Evolutionary conservation across 352 stramenopile species (phyloP), one percentile per base, ranked within the genome.

Genomic region (Phytopythium montanum): DNA sequence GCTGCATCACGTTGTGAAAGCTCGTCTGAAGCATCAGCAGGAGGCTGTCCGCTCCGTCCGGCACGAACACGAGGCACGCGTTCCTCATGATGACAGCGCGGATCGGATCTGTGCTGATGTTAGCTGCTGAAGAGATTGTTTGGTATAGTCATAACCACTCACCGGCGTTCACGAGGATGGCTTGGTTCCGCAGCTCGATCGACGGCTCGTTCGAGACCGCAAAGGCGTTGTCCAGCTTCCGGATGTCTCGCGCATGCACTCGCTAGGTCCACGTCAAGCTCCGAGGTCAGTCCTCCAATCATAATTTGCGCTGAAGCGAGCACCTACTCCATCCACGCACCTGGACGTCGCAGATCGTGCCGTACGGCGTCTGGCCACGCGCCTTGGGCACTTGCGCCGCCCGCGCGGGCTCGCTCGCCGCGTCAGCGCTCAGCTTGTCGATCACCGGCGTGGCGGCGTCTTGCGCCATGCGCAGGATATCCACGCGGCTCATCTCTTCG

Each of bases 211-310:
- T 88, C 7, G 75, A 83, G n/a, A 81, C 68, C 0, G 74, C 75
- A 59, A 90, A 92, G 0, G 73, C 69, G 31, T 82, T 74, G 56
- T 92, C 82, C 29, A 92, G 73, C 59, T 86, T 86, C 10, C 82
- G 77, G 13, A 92, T 69, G 55, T 92, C 82, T 13, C 82, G 77
- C 26, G 70, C 65, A 41, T 92, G 77, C 19, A 90, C 80, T 16
- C 56, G 45, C 79, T 92, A 38, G 5, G 31, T 31, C 6, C 19
- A 28, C 5, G 23, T 19, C 21, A 9, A 5, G 1, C 19, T 25
- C 9, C 23, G 12, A 34, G 28, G 29, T 55, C 16, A 55, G 49
- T 16, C 8, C 19, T 6, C 6, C 18, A 18, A 10, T n/a, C 28
- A 25, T 2, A 33, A 25, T 29, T n/a, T 5, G 18, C 7, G n/a